Base-by-base conservation (phyloP, 768 basidiomycete species). In the Serendipita vermifera region DNA sequence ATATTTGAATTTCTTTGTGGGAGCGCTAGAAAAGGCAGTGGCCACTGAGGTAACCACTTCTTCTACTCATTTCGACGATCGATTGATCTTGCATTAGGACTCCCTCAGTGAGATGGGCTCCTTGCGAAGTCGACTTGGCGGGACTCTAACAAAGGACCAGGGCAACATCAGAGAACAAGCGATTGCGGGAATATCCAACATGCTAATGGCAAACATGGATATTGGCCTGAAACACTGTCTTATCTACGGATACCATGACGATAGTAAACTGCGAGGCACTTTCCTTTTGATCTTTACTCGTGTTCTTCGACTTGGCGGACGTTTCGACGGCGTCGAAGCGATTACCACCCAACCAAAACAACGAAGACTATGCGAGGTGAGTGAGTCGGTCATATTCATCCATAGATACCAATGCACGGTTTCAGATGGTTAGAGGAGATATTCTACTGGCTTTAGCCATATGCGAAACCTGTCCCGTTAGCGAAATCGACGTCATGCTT, bases 181-280 rank as follows among this genome's bases (percentile, higher is more conserved):
- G 38, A 85, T 93, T 58, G 77, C 80, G 3, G 87, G 85, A 1
- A 76, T 94, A 5, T 78, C 89, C 0, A 82, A 90, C 59, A 73
- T 94, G 4, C 82, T 94, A 56, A 78, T 76, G 32, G 79, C 88
- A 11, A 94, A 94, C 64, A 82, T 86, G 14, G 87, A 92, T 64
- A 83, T 80, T 62, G 91, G 88, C 3, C 81, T 93, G 64, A 91
- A 90, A 66, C 87, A 93, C 65, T 90, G 85, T 62, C 77, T 93
- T 20, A 71, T 81, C 3, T 72, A 87, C 58, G 87, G 85, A 1
- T 90, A 88, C 62, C 83, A 87, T 62, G 66, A 72, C 20, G 85
- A 92, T 63, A 70, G 75, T 24, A 70, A 76, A 35, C 82, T 84
- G 62, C 78, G 88, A 13, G 74, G 78, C 7, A 87, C 91, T 24